Evolutionary conservation across 2,329 filamentous ascomycete genomes (phyloP).

Genomic region (Nothophoma quercina): DNA sequence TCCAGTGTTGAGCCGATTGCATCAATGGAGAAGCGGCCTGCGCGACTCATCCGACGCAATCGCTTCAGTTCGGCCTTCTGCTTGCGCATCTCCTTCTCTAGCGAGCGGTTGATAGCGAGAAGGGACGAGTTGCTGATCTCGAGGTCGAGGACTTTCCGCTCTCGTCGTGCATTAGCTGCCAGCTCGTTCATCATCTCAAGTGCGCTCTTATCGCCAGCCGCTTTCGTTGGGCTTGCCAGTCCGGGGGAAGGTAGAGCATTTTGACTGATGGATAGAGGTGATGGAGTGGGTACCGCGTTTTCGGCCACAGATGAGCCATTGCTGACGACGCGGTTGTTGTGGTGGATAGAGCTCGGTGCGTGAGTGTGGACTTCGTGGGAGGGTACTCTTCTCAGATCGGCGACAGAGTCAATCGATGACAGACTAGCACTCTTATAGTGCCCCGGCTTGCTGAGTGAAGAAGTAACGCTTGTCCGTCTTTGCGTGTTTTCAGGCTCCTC

Average conservation of each 20-base stretch:
- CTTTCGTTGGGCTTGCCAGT: conserved; percentile 65
- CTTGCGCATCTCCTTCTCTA: conserved; percentile 90
- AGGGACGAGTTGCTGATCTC: conserved; percentile 97
- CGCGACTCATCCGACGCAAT: conserved; percentile 83
- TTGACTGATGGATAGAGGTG: conserved; percentile 30
- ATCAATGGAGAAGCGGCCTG: conserved; percentile 73
- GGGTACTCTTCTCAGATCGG: conserved; percentile 38
- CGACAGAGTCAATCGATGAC: conserved; percentile 56
- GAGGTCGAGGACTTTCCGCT: conserved; percentile 93
- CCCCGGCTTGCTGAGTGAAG: conserved; percentile 35
- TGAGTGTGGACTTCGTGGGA: conserved; percentile 32
- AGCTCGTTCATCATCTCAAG: conserved; percentile 74
- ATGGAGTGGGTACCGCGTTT: conserved; percentile 35
- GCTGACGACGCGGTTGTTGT: conserved; percentile 41
- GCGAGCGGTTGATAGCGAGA: conserved; percentile 89
- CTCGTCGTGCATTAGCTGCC: conserved; percentile 85
- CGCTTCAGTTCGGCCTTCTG: conserved; percentile 88
- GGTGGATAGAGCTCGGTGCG: conserved; percentile 43
- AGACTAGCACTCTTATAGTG: conserved; percentile 53
- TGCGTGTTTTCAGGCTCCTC: conserved; percentile 35
- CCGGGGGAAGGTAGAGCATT: conserved; percentile 38
- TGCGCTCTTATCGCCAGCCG: conserved; percentile 52
- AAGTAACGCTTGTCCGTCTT: conserved; percentile 45
- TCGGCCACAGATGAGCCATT: conserved; percentile 36
- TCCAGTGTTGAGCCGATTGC: conserved; percentile 59